These are phyloP conservation scores for Huntiella abstrusa DNA, from an alignment of 2,329 filamentous ascomycete genomes.

Conservation along the genomic window DNA sequence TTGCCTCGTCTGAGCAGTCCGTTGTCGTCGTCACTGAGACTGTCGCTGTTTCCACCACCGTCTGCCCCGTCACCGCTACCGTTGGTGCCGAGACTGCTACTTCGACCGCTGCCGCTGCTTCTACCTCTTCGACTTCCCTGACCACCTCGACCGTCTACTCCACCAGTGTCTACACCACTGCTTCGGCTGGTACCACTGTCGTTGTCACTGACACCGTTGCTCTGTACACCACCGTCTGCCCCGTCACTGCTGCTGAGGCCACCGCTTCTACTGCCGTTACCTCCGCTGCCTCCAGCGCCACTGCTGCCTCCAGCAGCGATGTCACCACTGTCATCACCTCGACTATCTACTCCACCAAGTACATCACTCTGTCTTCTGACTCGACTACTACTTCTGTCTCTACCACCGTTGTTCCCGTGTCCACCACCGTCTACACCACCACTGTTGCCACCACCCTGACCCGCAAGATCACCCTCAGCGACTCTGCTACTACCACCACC, in stretches of 20 bases:
- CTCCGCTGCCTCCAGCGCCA: slow-evolving; percentile 17
- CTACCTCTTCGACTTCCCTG: slow-evolving; percentile 22
- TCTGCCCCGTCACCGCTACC: slow-evolving; percentile 12
- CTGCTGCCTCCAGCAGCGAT: slow-evolving; percentile 18
- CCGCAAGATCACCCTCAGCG: slow-evolving; percentile 18
- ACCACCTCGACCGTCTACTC: slow-evolving; percentile 33
- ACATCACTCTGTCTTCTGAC: neutral
- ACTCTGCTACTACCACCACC: slow-evolving; percentile 22
- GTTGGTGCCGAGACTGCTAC: slow-evolving; percentile 2
- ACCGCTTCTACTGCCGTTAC: slow-evolving; percentile 21
- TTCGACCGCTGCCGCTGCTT: slow-evolving; percentile 20
- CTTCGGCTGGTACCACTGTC: slow-evolving; percentile 23
- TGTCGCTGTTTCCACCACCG: slow-evolving; percentile 22
- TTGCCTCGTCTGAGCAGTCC: slow-evolving; percentile 20
- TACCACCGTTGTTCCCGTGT: neutral
- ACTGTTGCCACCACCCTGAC: neutral
- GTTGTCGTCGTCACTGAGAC: slow-evolving; percentile 18
- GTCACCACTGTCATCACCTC: neutral
- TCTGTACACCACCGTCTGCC: slow-evolving; percentile 1
- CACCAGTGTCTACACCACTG: slow-evolving; percentile 40
- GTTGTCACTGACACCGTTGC: neutral
- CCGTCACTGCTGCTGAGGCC: slow-evolving; percentile 19
- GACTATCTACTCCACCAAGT: slow-evolving; percentile 4
- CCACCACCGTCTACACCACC: neutral
- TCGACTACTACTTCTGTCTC: neutral